Evolutionary conservation across 345 rosid species (phyloP), one percentile per base, ranked within the genome.

Genomic region (Salix dunnii): DNA sequence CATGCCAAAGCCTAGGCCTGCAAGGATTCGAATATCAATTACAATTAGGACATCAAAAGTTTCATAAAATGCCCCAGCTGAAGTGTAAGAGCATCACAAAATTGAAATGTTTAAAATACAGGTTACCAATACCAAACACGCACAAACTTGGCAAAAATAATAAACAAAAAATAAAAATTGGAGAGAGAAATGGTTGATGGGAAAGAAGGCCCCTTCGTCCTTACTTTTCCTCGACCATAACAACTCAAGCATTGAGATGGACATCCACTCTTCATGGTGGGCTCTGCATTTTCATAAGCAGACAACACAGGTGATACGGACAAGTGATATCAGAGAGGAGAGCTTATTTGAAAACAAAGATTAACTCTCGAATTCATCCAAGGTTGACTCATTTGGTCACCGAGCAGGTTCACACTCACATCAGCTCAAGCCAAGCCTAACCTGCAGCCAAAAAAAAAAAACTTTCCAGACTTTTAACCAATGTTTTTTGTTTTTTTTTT

Each of bases 231-330:
- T 74, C 81, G 90, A 82, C 78, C 70, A 66, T 27, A 76, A 85
- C 85, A 77, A 69, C 73, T 36, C 78, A 77, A 82, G 81, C 77
- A 67, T 69, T 68, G 81, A 77, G 76, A 78, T 73, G 61, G 83
- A 79, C 80, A 79, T 83, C 88, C 87, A 85, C 84, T 78, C 73
- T 23, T 55, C 77, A 78, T 69, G 72, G 85, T 69, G 83, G 88
- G 82, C 73, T 78, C 71, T 70, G 74, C 70, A 25, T 60, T 73
- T 72, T 80, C 79, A 71, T 33, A 58, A 80, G 77, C 78, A 71
- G 81, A 71, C 86, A 77, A 74, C 69, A 36, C 65, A 67, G 73
- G 74, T 68, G 82, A 79, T 70, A 63, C 71, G 49, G 78, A 74
- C 70, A 62, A 72, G 71, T 74, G 78, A 73, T 55, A 79, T 74